Percentiles rank a stretch among this genome's conserved stretches.
These are phyloP conservation scores for Draba incana DNA, from an alignment of 345 rosid genomes.

Conservation along the genomic window DNA sequence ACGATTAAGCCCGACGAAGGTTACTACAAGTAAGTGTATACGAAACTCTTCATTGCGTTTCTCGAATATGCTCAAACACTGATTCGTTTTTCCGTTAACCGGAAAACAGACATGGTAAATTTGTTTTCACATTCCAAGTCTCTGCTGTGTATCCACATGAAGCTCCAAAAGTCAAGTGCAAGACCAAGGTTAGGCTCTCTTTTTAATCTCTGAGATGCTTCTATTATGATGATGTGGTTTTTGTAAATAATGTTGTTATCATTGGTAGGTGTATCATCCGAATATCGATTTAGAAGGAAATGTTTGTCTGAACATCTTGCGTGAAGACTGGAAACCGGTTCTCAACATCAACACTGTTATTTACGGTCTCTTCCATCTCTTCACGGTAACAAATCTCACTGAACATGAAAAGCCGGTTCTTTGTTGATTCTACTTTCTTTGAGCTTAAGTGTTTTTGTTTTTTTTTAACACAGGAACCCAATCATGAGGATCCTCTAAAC, in stretches of 20 bases:
- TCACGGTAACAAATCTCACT: constrained; percentile 60
- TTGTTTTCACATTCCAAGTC: constrained; percentile 77
- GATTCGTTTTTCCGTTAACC: not conserved
- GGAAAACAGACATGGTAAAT: constrained; percentile 62
- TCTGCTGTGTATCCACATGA: constrained; percentile 81
- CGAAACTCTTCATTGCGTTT: not conserved
- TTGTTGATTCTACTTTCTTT: not conserved
- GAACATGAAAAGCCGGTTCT: not conserved
- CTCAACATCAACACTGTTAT: constrained; percentile 93
- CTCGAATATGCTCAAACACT: not conserved
- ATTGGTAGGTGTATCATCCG: constrained; percentile 80
- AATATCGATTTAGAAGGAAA: constrained; percentile 99
- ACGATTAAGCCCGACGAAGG: constrained; percentile 78
- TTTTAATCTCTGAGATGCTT: not conserved
- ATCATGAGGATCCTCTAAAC: constrained; percentile 83
- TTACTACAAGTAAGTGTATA: constrained; percentile 57
- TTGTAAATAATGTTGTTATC: not conserved
- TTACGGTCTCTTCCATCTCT: constrained; percentile 89
- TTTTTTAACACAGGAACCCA: constrained; percentile 62
- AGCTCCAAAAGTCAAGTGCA: constrained; percentile 90
- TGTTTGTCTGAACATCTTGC: constrained; percentile 86
- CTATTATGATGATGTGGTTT: too few species aligned
- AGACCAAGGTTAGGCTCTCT: constrained; percentile 66
- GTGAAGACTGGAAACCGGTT: constrained; percentile 99
- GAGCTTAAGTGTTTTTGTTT: not conserved